These are phyloP conservation scores for Bolboschoenus planiculmis DNA, from an alignment of 176 grass and related monocot species.

Conservation along the genomic window DNA sequence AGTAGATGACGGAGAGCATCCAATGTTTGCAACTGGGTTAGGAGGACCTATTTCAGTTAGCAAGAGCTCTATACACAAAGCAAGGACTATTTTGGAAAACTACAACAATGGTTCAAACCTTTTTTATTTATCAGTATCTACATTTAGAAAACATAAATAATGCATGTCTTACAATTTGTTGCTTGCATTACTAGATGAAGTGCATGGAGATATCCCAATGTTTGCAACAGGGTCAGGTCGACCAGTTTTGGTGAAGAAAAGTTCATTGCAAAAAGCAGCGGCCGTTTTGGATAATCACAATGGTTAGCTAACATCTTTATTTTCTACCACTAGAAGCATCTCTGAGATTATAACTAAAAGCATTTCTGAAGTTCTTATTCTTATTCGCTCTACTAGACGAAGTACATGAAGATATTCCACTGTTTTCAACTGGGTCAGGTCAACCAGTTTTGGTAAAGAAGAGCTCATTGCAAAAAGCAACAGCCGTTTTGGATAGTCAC, in stretches of 20 bases:
- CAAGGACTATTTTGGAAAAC: conserved; percentile 35
- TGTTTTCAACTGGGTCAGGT: conserved; percentile 56
- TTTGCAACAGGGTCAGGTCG: conserved; percentile 56
- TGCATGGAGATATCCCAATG: conserved; percentile 30
- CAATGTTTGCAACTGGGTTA: conserved; percentile 50
- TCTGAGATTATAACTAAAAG: background rate
- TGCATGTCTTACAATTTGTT: background rate
- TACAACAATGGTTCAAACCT: background rate
- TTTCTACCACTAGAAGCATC: background rate
- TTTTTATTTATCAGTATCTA: background rate
- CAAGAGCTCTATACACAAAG: conserved; percentile 48
- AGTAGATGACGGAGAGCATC: conserved; percentile 20
- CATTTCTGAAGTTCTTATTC: background rate
- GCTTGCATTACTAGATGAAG: conserved; percentile 19
- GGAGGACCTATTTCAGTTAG: conserved; percentile 39
- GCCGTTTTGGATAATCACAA: conserved; percentile 42
- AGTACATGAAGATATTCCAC: conserved; percentile 24
- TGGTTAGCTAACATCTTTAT: conserved; percentile 15
- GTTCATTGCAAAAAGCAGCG: conserved; percentile 46
- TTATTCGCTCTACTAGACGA: conserved; percentile 14
- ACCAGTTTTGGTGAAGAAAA: conserved; percentile 39
- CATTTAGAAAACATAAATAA: background rate
- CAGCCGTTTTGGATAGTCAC: conserved; percentile 42
- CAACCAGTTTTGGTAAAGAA: conserved; percentile 40
- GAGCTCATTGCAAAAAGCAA: conserved; percentile 50